Base-by-base conservation (phyloP, 352 stramenopile species). In the Phytophthora litchii region DNA sequence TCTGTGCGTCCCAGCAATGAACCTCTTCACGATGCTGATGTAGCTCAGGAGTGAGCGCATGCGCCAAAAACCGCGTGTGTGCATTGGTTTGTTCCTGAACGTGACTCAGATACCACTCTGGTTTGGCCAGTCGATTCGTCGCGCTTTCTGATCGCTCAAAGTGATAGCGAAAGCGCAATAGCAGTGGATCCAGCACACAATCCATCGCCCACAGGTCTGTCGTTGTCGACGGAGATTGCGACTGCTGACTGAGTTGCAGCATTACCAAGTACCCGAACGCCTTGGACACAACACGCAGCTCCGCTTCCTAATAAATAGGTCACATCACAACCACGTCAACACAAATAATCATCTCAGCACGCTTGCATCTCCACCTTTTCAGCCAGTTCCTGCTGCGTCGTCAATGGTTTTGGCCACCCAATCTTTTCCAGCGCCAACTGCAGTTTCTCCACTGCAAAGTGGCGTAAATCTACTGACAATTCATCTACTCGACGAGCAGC, bases 71-170 rank as follows among this genome's bases (percentile, higher is more conserved):
- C 3, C 23, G 51, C 7, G 54, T 71, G 47, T 91, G 77, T 0
- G 42, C 54, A n/a, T 65, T 69, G 1, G 68, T 77, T 57, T 93
- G 83, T 19, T 88, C 67, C 20, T 84, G 62, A 2, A 91, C 64
- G 51, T 90, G 63, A 44, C 56, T 83, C 14, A 93, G 47, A 54
- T 76, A 83, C 83, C 83, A 93, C 56, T 93, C 83, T 0, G 83
- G 83, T 67, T 90, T 93, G 2, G 80, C 70, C 7, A 93, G 36
- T 27, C 79, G 78, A 52, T 90, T 93, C 13, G 80, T 91, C 23
- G 75, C 65, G 58, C 83, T 93, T 3, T 86, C 78, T 1, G 20
- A 7, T n/a, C 79, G 71, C 51, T 87, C 79, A 56, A 93, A 93
- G 19, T 93, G 83, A 63, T 80, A 93, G 11, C 73, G 77, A 47